These are phyloP conservation scores for Debaryomycetaceae sp. DNA, from an alignment of 1,139 yeast species.

Conservation along the genomic window DNA sequence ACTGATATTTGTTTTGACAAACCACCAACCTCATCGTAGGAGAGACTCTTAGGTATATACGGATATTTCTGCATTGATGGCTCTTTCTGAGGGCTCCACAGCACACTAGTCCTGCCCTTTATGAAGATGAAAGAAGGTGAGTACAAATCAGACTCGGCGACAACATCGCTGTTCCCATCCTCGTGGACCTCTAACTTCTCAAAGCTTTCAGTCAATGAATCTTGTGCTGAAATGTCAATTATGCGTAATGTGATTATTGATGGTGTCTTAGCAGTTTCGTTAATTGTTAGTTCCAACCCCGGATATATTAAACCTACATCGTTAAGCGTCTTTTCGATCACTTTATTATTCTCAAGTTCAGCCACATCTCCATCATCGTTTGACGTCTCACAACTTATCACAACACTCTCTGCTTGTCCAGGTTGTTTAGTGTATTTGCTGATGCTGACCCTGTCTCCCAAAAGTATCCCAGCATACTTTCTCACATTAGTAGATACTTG, in stretches of 20 bases:
- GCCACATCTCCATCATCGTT: slow-evolving; percentile 5
- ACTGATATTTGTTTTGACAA: slow-evolving; percentile 58
- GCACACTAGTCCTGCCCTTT: slow-evolving; percentile 35
- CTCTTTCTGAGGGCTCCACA: slow-evolving; percentile 15
- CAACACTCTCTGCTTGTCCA: slow-evolving; percentile 35
- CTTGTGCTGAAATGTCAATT: slow-evolving; percentile 21
- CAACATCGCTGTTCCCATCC: slow-evolving; percentile 9
- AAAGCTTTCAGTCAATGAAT: slow-evolving; percentile 20
- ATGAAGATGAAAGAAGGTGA: slow-evolving; percentile 48
- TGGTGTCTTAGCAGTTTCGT: slow-evolving; percentile 6
- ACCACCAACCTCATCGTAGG: slow-evolving; percentile 73
- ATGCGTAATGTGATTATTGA: slow-evolving; percentile 11
- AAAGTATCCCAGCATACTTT: slow-evolving; percentile 51
- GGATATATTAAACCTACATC: slow-evolving; percentile 57
- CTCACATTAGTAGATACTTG: slow-evolving; percentile 50
- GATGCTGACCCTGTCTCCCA: slow-evolving; percentile 71
- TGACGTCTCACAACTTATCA: slow-evolving; percentile 9
- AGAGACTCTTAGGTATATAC: slow-evolving; percentile 36
- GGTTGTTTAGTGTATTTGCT: slow-evolving; percentile 49
- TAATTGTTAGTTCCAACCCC: slow-evolving; percentile 34
- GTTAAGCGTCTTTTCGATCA: slow-evolving; percentile 37
- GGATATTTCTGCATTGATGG: slow-evolving; percentile 28
- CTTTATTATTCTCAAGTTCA: slow-evolving; percentile 4
- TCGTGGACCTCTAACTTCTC: slow-evolving; percentile 23
- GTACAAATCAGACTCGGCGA: slow-evolving; percentile 14